phyloP scores from a whole-genome alignment of 495 filamentous ascomycete species.

The Cercophora sp. region DNA sequence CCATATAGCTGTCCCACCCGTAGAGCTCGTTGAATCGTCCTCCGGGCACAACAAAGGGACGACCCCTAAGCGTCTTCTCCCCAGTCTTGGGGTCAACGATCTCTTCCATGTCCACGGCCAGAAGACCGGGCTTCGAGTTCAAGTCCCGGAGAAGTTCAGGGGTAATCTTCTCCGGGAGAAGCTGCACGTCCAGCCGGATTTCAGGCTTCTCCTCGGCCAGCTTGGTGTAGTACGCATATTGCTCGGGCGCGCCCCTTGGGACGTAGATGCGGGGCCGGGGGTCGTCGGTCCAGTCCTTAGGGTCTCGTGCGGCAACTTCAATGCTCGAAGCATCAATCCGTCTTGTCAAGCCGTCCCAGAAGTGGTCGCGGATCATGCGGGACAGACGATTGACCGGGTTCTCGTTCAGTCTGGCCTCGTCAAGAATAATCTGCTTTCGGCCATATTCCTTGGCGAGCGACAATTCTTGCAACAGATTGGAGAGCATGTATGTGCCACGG shows the following conservation, averaged over 20 bases:
- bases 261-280: constrained; percentile 90
- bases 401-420: constrained; percentile 83
- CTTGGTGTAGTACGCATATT: constrained; percentile 79
- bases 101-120: constrained; percentile 87
- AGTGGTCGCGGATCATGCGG: constrained; percentile 78
- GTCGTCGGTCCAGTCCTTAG: constrained; percentile 87
- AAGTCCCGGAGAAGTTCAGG: constrained; percentile 67
- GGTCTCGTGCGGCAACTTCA: constrained; percentile 74
- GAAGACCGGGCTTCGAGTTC: constrained; percentile 78
- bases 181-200: constrained; percentile 78
- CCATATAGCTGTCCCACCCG: constrained; percentile 98
- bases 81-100: constrained; percentile 58
- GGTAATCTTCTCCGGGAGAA: constrained; percentile 68
- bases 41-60: constrained; percentile 93
- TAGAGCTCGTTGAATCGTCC: constrained; percentile 97
- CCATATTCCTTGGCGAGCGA: constrained; percentile 84
- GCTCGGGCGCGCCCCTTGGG: constrained; percentile 76
- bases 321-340: constrained; percentile 87
- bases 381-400: constrained; percentile 85
- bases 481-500: constrained; percentile 91
- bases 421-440: constrained; percentile 77
- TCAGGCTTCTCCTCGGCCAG: constrained; percentile 73
- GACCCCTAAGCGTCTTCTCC: constrained; percentile 63
- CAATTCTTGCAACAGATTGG: constrained; percentile 90
- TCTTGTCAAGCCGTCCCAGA: constrained; percentile 86